phyloP scores from a whole-genome alignment of 345 rosid genomes.

The Corchorus capsularis region DNA sequence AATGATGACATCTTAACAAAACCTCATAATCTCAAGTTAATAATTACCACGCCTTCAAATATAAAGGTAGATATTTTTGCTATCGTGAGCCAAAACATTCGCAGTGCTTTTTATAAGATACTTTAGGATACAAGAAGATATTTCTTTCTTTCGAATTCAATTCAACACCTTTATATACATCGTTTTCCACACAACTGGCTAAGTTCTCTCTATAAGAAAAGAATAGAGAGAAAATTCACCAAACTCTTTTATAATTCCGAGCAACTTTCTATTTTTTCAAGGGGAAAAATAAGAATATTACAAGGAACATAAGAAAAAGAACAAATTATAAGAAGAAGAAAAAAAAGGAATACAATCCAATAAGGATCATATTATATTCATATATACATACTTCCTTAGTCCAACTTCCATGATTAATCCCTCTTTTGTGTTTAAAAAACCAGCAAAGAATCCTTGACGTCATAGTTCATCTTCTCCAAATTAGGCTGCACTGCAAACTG shows the following conservation, averaged over 20 bases:
- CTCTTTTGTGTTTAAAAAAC: conserved; percentile 44
- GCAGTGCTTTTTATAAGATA: too few relatives aligned
- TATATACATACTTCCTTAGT: background rate
- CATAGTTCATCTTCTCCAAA: conserved; percentile 89
- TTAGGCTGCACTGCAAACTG: conserved; percentile 89
- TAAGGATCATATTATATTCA: background rate
- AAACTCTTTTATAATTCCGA: background rate
- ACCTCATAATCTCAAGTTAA: too few relatives aligned
- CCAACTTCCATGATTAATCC: background rate
- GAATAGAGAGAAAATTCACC: background rate
- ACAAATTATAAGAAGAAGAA: background rate
- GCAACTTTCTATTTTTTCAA: background rate
- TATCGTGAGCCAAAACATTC: too few relatives aligned
- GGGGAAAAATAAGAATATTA: background rate
- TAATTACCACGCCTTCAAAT: too few relatives aligned
- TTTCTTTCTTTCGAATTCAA: background rate
- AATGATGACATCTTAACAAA: too few relatives aligned
- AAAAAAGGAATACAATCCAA: background rate
- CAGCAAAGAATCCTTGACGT: conserved; percentile 63
- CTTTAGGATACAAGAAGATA: too few relatives aligned
- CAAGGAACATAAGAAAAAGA: background rate
- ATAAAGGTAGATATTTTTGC: too few relatives aligned
- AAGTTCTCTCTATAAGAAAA: background rate
- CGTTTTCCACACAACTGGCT: background rate
- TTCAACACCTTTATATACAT: background rate